Percentiles rank a stretch among this genome's conserved stretches.
phyloP scores from a whole-genome alignment of 331 rosid species.

The Ulmus americana region DNA sequence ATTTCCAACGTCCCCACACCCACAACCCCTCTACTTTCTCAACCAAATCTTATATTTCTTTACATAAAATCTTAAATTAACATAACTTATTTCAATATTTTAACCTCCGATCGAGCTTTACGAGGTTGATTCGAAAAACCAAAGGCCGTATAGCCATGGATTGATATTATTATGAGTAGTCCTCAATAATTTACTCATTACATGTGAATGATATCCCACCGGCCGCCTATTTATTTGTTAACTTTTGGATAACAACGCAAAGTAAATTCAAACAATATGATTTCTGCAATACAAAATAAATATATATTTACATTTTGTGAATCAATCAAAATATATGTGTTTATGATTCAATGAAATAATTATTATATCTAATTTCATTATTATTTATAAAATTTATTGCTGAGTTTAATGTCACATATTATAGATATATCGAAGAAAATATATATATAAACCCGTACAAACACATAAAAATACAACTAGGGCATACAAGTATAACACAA shows the following conservation, averaged over 20 bases:
- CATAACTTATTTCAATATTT: neutral
- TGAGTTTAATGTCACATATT: too few species aligned
- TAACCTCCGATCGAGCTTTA: neutral
- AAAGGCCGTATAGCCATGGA: neutral
- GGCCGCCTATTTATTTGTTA: neutral
- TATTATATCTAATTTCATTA: too few species aligned
- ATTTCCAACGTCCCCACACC: conserved; percentile 6
- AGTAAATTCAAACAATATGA: too few species aligned
- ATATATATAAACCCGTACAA: too few species aligned
- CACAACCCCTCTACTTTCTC: neutral
- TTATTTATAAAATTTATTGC: too few species aligned
- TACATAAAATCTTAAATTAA: neutral
- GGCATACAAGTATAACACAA: too few species aligned
- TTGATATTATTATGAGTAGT: neutral
- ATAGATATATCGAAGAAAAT: too few species aligned
- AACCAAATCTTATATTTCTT: neutral
- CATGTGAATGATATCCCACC: conserved; percentile 7
- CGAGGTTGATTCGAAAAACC: conserved; percentile 8
- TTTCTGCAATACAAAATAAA: too few species aligned
- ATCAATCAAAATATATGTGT: too few species aligned
- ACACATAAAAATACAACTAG: too few species aligned
- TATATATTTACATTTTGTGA: too few species aligned
- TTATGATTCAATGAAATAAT: too few species aligned
- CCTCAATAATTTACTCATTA: conserved; percentile 5
- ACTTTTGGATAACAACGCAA: neutral